These are phyloP conservation scores for Fusarium sp. DNA, from an alignment of 2,329 filamentous ascomycete genomes.

Conservation along the genomic window DNA sequence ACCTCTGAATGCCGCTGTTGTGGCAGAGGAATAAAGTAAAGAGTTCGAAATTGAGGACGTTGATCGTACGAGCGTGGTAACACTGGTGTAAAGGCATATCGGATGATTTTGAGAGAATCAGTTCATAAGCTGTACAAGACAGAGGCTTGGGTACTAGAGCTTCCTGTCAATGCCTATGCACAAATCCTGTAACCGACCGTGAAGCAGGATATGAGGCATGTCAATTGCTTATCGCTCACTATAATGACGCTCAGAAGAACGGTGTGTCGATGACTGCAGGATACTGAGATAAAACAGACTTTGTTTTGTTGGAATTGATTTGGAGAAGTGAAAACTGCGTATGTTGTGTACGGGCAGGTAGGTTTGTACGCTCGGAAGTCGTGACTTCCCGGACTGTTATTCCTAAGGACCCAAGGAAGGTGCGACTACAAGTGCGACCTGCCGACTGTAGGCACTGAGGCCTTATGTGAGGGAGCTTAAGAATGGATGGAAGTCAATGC, in stretches of 20 bases:
- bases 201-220: neutral
- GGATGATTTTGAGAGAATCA: neutral
- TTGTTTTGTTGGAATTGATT: neutral
- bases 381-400: constrained; percentile 16
- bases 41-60: constrained; percentile 2
- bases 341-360: constrained; percentile 7
- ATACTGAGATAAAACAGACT: neutral
- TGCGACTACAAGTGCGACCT: constrained; percentile 8
- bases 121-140: neutral
- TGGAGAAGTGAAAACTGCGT: neutral
- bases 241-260: neutral
- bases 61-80: constrained; percentile 26
- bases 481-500: neutral
- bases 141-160: neutral
- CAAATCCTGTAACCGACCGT: neutral
- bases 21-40: neutral
- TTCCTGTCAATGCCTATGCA: neutral
- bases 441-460: neutral
- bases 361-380: constrained; percentile 4
- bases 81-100: constrained; percentile 24
- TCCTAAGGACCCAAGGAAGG: neutral
- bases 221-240: neutral
- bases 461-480: neutral
- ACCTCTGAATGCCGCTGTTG: neutral
- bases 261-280: neutral